Evolutionary conservation across 1,284 basidiomycete genomes (phyloP).

Genomic region (Meripilus lineatus): DNA sequence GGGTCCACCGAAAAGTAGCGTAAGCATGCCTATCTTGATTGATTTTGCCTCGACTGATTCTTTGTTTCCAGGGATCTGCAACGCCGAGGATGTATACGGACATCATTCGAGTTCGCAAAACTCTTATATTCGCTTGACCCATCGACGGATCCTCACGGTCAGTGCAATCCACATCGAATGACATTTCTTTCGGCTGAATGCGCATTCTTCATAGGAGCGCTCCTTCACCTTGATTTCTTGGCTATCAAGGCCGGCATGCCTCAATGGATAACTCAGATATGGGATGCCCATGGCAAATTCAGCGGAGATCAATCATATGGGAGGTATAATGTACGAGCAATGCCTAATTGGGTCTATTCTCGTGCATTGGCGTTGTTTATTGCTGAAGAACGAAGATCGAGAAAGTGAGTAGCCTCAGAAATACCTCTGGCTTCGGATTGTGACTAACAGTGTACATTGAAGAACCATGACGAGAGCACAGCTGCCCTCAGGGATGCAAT

Average conservation of each 20-base stretch:
- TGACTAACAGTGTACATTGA: background rate
- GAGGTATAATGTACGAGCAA: background rate
- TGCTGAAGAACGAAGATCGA: constrained; percentile 49
- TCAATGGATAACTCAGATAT: constrained; percentile 75
- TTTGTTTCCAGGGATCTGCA: constrained; percentile 60
- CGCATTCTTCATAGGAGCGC: constrained; percentile 27
- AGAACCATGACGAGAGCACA: constrained; percentile 57
- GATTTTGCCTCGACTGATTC: constrained; percentile 11
- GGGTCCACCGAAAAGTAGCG: constrained; percentile 74
- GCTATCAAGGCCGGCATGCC: constrained; percentile 77
- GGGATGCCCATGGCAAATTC: constrained; percentile 32
- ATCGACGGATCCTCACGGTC: constrained; percentile 78
- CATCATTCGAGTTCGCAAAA: constrained; percentile 85
- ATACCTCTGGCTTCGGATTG: constrained; percentile 3
- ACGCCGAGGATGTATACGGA: constrained; percentile 82
- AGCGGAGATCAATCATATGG: constrained; percentile 19
- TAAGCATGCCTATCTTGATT: constrained; percentile 33
- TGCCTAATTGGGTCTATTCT: constrained; percentile 42
- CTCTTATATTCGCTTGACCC: constrained; percentile 82
- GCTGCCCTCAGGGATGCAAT: constrained; percentile 70
- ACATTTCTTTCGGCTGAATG: background rate
- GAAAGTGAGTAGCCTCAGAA: constrained; percentile 31
- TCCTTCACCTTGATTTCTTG: constrained; percentile 82
- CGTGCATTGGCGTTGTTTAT: constrained; percentile 58
- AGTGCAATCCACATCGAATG: background rate